These are phyloP conservation scores for Lagerstroemia fauriei DNA, from an alignment of 441 rosid species.

Conservation along the genomic window DNA sequence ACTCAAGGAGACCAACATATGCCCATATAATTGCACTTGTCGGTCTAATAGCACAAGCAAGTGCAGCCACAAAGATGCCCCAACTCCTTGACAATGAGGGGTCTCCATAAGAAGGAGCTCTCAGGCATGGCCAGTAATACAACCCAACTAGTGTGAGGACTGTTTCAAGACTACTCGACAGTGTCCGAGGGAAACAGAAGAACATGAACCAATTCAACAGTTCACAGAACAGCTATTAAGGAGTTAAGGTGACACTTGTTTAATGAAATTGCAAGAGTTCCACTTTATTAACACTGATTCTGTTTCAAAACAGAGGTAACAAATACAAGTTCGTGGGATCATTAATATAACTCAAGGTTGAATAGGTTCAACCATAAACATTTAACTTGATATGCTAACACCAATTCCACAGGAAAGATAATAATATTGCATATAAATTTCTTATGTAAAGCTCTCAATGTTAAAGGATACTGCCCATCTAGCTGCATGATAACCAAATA, in stretches of 20 bases:
- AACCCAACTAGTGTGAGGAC: conserved; percentile 76
- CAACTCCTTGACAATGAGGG: conserved; percentile 52
- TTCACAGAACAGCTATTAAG: conserved; percentile 70
- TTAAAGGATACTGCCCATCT: conserved; percentile 78
- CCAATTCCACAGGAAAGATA: background rate
- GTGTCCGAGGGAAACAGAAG: conserved; percentile 83
- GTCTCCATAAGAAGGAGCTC: conserved; percentile 47
- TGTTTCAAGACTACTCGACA: conserved; percentile 86
- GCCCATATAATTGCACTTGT: conserved; percentile 86
- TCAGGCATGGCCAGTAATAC: conserved; percentile 81
- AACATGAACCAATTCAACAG: conserved; percentile 83
- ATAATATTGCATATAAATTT: background rate
- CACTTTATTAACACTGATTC: background rate
- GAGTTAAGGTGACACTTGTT: conserved; percentile 48
- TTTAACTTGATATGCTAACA: background rate
- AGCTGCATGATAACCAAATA: conserved; percentile 60
- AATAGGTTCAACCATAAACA: background rate
- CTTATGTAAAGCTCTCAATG: background rate
- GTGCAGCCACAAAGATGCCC: conserved; percentile 72
- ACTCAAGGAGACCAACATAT: conserved; percentile 78
- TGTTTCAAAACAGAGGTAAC: background rate
- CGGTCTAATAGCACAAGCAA: conserved; percentile 87
- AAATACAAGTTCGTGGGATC: background rate
- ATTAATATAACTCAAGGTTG: conserved; percentile 2
- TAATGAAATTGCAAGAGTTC: background rate